phyloP scores from a whole-genome alignment of 306 rosid genomes.

The Sphenostylis stenocarpa region DNA sequence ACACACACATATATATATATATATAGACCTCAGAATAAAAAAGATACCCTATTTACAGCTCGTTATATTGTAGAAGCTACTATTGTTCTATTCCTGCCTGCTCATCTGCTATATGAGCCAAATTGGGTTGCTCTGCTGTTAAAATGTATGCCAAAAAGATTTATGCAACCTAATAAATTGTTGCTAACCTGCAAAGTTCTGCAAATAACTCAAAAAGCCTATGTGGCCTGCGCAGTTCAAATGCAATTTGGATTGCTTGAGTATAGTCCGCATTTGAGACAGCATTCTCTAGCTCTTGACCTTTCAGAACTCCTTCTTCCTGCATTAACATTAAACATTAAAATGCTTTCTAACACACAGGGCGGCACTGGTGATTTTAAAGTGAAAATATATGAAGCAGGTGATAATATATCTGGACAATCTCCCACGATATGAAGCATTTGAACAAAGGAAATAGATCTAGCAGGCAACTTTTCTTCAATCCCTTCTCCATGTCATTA shows the following conservation, averaged over 20 bases:
- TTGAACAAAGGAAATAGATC: background rate
- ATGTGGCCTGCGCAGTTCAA: constrained; percentile 85
- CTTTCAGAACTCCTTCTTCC: constrained; percentile 91
- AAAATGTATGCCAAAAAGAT: constrained; percentile 3
- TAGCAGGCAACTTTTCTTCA: background rate
- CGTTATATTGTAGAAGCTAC: no score
- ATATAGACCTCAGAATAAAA: no score
- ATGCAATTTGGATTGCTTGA: constrained; percentile 85
- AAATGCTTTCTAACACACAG: background rate
- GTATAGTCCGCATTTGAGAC: constrained; percentile 76
- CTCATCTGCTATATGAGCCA: no score
- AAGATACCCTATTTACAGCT: no score
- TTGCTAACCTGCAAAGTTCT: constrained; percentile 76
- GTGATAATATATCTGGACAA: background rate
- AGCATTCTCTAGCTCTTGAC: constrained; percentile 95
- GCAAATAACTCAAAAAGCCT: constrained; percentile 65
- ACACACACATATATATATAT: no score
- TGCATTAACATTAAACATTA: constrained; percentile 46
- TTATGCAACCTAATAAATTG: background rate
- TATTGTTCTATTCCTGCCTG: no score
- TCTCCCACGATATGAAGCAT: background rate
- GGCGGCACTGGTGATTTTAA: background rate
- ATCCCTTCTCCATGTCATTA: background rate
- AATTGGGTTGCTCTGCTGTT: no score
- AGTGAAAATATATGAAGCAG: background rate